phyloP scores from a whole-genome alignment of 768 basidiomycete species.

The Auricularia heimuer region DNA sequence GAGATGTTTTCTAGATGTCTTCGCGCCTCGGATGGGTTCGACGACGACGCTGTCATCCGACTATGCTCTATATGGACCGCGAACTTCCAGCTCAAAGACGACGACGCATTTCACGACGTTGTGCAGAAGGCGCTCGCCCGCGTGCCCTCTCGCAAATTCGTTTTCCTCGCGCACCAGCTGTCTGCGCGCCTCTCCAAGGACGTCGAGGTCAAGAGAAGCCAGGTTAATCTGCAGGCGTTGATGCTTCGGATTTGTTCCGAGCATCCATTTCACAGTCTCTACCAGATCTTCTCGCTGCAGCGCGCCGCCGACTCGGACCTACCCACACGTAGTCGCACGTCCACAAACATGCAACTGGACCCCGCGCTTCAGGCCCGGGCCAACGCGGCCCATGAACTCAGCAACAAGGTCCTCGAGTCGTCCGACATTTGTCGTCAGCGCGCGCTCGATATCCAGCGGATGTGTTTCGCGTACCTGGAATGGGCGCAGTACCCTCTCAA shows the following conservation, averaged over 20 bases:
- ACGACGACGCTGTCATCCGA: slow-evolving; percentile 69
- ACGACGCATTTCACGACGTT: slow-evolving; percentile 34
- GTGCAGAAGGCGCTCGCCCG: slow-evolving; percentile 39
- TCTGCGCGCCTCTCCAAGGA: slow-evolving; percentile 70
- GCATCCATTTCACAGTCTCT: slow-evolving; percentile 90
- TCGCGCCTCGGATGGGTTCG: slow-evolving; percentile 54
- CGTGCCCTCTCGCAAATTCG: slow-evolving; percentile 79
- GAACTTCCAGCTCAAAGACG: slow-evolving; percentile 39
- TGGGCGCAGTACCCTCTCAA: slow-evolving; percentile 62
- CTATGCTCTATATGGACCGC: slow-evolving; percentile 89
- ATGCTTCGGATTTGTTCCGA: slow-evolving; percentile 73
- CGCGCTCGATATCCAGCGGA: slow-evolving; percentile 36
- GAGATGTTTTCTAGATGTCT: slow-evolving; percentile 81
- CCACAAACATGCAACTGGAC: background rate
- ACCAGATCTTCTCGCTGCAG: slow-evolving; percentile 74
- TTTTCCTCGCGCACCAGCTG: slow-evolving; percentile 88
- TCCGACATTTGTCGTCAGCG: background rate
- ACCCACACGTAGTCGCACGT: slow-evolving; percentile 4
- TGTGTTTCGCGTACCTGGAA: slow-evolving; percentile 58
- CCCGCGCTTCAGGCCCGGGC: background rate
- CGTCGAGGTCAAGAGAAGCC: slow-evolving; percentile 21
- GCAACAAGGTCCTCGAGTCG: background rate
- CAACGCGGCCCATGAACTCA: background rate
- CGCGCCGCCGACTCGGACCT: slow-evolving; percentile 19
- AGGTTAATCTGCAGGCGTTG: slow-evolving; percentile 44